Evolutionary conservation across 2,329 filamentous ascomycete species (phyloP), one percentile per base, ranked within the genome.

Genomic region (Hymenoscyphus occultus): DNA sequence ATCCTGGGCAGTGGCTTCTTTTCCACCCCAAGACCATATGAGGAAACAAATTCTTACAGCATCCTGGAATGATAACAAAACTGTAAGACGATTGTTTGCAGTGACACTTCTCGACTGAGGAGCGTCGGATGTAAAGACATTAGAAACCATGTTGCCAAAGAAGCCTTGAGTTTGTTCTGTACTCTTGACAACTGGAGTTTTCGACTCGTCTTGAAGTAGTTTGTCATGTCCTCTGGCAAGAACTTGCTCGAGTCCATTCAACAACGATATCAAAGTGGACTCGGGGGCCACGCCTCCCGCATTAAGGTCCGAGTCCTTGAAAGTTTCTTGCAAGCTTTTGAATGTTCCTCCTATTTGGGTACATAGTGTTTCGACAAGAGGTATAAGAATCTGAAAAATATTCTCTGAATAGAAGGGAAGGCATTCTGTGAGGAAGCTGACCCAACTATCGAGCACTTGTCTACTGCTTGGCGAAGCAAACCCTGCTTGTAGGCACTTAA

Each of bases 1-100:
- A 74, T 96, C 90, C 63, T 90, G 86, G 28, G 80, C 78, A 7
- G 76, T 77, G 19, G 82, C 79, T 71, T 89, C 87, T 73, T 89
- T 86, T 5, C 90, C 84, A 14, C 85, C 92, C 94, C 95, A 99
- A 0, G 91, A 91, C 95, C 96, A 99, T 61, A 99, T 97, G 13
- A 83, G 87, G 75, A 96, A 96, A 77, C 93, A 97, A 60, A 96
- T 91, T 31, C 92, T 87, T 65, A 98, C 92, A 0, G 93, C 92
- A 76, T 99, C 96, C 76, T 98, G 94, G 75, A 99, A 97, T 12
- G 93, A 96, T n/a, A 99, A 82, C 56, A 97, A 83, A 22, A 99
- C 94, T 0, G 95, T 98, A 28, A 99, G 82, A 57, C 94, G 87
- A 72, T 95, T 94, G 73, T 98, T 99, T 9, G 93, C 93, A n/a